phyloP scores from a whole-genome alignment of 2,329 filamentous ascomycete genomes.

The Diaporthe longicolla region DNA sequence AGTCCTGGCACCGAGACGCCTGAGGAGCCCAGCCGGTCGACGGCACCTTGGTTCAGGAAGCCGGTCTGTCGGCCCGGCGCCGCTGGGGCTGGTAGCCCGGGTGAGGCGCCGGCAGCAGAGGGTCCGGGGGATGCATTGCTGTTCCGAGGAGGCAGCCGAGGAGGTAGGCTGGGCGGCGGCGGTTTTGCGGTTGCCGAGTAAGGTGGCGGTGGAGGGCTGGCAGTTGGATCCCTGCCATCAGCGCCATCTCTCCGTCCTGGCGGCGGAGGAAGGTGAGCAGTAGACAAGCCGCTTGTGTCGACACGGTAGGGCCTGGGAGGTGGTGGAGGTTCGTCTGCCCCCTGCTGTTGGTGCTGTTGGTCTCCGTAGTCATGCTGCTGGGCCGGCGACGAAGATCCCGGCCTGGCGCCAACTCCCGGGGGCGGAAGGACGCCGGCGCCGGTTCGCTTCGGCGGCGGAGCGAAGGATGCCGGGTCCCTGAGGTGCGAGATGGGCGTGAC shows the following conservation, averaged over 20 bases:
- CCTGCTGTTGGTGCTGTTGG: slow-evolving; percentile 51
- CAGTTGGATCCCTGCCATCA: slow-evolving; percentile 48
- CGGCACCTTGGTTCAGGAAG: slow-evolving; percentile 68
- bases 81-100: slow-evolving; percentile 10
- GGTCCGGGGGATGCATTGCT: slow-evolving; percentile 57
- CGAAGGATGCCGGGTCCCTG: slow-evolving; percentile 83
- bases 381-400: slow-evolving; percentile 55
- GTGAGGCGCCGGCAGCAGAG: slow-evolving; percentile 45
- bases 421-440: slow-evolving; percentile 43
- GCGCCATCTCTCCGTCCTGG: slow-evolving; percentile 68
- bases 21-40: slow-evolving; percentile 77
- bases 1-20: slow-evolving; percentile 85
- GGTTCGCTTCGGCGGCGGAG: slow-evolving; percentile 80
- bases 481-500: slow-evolving; percentile 63
- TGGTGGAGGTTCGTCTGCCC: slow-evolving; percentile 54
- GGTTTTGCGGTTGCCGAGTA: slow-evolving; percentile 40
- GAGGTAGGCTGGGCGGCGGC: slow-evolving; percentile 79
- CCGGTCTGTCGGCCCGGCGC: slow-evolving; percentile 45
- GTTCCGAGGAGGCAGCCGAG: slow-evolving; percentile 71
- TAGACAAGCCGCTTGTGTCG: slow-evolving; percentile 80
- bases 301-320: slow-evolving; percentile 76
- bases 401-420: slow-evolving; percentile 44
- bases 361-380: slow-evolving; percentile 46
- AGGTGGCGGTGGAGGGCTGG: slow-evolving; percentile 47
- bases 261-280: slow-evolving; percentile 78